Evolutionary conservation across 805 yeast species (phyloP).

Genomic region (Saturnispora sekii): DNA sequence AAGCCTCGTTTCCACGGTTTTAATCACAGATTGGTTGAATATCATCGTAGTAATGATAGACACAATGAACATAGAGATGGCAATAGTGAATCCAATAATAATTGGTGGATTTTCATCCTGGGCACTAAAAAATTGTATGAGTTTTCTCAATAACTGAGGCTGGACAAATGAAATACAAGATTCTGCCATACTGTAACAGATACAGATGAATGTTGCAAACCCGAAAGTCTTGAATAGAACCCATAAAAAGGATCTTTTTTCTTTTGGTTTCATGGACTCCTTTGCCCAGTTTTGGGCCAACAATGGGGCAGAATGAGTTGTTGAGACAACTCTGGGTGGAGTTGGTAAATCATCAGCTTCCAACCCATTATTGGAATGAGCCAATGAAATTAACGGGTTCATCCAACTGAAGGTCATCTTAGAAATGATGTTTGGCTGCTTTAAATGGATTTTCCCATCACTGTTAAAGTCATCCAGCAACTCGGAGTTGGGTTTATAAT

Average conservation of each 20-base stretch:
- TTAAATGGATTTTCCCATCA: conserved; percentile 20
- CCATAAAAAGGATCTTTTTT: conserved; percentile 22
- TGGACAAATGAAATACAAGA: conserved; percentile 35
- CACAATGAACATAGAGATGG: conserved; percentile 51
- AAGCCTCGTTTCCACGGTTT: conserved; percentile 51
- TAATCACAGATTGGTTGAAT: conserved; percentile 58
- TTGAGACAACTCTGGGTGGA: conserved; percentile 31
- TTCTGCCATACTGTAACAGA: conserved; percentile 30
- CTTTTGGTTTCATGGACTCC: conserved; percentile 8
- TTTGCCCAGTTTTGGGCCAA: conserved; percentile 28
- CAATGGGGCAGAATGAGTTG: conserved; percentile 24
- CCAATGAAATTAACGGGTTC: conserved; percentile 72
- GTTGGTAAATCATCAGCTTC: conserved; percentile 33
- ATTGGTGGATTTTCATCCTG: conserved; percentile 32
- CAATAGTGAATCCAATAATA: conserved; percentile 52
- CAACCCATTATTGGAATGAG: conserved; percentile 32
- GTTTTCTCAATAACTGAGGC: conserved; percentile 45
- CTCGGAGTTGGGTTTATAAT: conserved; percentile 30
- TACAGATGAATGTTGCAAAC: conserved; percentile 26
- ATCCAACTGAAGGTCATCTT: conserved; percentile 83
- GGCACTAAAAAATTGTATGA: conserved; percentile 36
- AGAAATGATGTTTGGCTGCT: conserved; percentile 54
- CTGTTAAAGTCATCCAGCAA: conserved; percentile 16
- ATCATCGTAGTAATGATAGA: conserved; percentile 53
- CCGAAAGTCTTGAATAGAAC: conserved; percentile 34